Conservation (phyloP, 1,139 yeast species). For the Geotrichum carabidarum region DNA sequence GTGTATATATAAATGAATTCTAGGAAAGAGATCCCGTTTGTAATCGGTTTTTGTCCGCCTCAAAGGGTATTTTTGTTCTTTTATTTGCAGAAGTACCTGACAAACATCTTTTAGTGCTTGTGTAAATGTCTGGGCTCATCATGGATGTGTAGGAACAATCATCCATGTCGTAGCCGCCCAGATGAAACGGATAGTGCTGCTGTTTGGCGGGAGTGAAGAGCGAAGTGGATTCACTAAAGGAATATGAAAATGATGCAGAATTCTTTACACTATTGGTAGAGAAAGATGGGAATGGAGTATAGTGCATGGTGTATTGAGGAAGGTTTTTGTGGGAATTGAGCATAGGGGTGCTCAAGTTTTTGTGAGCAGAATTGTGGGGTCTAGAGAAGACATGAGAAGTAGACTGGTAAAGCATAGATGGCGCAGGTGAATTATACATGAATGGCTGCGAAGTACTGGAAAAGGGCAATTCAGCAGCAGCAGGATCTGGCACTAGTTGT, state of each 20-base stretch:
- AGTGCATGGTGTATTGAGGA: too few species aligned
- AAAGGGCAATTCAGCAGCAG: background rate
- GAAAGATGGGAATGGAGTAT: too few species aligned
- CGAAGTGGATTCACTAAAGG: too few species aligned
- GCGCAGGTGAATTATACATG: constrained; percentile 1
- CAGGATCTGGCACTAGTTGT: constrained; percentile 4
- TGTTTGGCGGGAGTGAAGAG: constrained; percentile 8
- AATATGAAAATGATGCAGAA: too few species aligned
- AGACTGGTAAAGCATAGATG: constrained; percentile 8
- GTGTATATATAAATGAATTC: background rate
- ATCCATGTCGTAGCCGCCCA: constrained; percentile 3
- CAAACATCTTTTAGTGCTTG: constrained; percentile 38
- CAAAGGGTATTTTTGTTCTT: constrained; percentile 34
- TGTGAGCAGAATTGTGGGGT: background rate
- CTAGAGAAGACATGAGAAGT: constrained; percentile 4
- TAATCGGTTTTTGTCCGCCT: constrained; percentile 46
- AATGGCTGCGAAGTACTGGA: constrained; percentile 3
- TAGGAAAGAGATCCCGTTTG: constrained; percentile 36
- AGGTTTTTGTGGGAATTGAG: background rate
- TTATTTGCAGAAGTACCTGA: constrained; percentile 24
- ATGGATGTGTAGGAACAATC: background rate
- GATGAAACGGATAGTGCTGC: constrained; percentile 13
- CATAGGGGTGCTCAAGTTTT: background rate
- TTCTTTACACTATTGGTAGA: too few species aligned
- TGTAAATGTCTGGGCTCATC: background rate